Evolutionary conservation across 768 basidiomycete species (phyloP).

Genomic region (Stropharia rugosoannulata): DNA sequence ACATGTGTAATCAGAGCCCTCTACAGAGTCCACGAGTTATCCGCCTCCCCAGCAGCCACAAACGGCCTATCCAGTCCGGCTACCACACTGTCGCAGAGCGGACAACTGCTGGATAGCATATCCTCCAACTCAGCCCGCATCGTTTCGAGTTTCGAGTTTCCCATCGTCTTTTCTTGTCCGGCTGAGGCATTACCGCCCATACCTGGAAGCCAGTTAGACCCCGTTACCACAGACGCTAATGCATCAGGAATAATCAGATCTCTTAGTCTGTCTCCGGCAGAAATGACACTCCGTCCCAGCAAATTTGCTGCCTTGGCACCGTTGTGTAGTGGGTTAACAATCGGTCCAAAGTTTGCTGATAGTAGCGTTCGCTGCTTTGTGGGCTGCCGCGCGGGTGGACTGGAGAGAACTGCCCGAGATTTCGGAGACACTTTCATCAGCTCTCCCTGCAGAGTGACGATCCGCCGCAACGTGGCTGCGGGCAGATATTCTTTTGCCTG

Average conservation of each 20-base stretch:
- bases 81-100: constrained; percentile 89
- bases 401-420: constrained; percentile 21
- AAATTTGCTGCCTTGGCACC: constrained; percentile 65
- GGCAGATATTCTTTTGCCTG: constrained; percentile 94
- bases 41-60: constrained; percentile 72
- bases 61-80: constrained; percentile 87
- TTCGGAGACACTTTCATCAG: constrained; percentile 57
- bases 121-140: constrained; percentile 86
- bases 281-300: constrained; percentile 77
- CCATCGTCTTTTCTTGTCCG: constrained; percentile 45
- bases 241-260: constrained; percentile 95
- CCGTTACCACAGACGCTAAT: constrained; percentile 78
- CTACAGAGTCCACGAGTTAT: constrained; percentile 75
- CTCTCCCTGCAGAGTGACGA: constrained; percentile 83
- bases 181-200: constrained; percentile 54
- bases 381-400: constrained; percentile 38
- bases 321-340: constrained; percentile 56
- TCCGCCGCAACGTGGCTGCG: constrained; percentile 76
- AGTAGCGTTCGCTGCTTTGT: constrained; percentile 57
- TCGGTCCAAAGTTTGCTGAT: constrained; percentile 67
- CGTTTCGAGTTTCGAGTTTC: constrained; percentile 65
- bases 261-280: constrained; percentile 85
- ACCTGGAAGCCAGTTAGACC: constrained; percentile 74
- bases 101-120: constrained; percentile 85
- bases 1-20: constrained; percentile 13